Evolutionary conservation across 148 eudicot species (phyloP), one percentile per base, ranked within the genome.

Genomic region (Arctostaphylos glauca): DNA sequence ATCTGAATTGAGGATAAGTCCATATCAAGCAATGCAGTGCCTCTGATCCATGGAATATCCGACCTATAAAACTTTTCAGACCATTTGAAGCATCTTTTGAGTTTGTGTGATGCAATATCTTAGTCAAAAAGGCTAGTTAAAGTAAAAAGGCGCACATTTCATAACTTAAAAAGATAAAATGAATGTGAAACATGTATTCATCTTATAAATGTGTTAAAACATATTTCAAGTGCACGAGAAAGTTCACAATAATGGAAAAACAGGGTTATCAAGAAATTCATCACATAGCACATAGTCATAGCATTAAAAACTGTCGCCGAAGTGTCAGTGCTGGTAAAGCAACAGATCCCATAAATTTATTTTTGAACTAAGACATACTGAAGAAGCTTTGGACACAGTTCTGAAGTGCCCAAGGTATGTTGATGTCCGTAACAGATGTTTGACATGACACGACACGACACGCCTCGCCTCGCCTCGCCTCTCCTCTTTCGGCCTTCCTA

Each of bases 1-100:
- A 60, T 60, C 67, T n/a, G 67, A 60, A 19, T 56, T 60, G 67
- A 60, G 67, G 67, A 60, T 2, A 62, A 62, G 67, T 62, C 70
- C 70, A 23, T 23, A 23, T 64, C 38, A 64, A 64, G 38, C 14
- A 9, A 64, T 21, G 70, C 70, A 9, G 70, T 3, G 25, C 67
- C 67, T 60, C 67, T 60, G 7, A n/a, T 60, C 31, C 2, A 59
- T n/a, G n/a, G 12, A 64, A 23, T 23, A 9, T 23, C 41, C 21
- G 15, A 23, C 23, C 4, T 23, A 58, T 5, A 23, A 8, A 23
- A 64, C 4, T 23, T 23, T 14, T 23, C 12, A 21, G 5, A 8
- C 12, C 14, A 21, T 8, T 59, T 62, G 68, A 62, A 62, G 68
- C 38, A 1, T 62, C 38, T 62, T 62, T 9, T 64, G 70, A 64